Base-by-base conservation (phyloP, 306 rosid genomes). In the Castanea sativa region DNA sequence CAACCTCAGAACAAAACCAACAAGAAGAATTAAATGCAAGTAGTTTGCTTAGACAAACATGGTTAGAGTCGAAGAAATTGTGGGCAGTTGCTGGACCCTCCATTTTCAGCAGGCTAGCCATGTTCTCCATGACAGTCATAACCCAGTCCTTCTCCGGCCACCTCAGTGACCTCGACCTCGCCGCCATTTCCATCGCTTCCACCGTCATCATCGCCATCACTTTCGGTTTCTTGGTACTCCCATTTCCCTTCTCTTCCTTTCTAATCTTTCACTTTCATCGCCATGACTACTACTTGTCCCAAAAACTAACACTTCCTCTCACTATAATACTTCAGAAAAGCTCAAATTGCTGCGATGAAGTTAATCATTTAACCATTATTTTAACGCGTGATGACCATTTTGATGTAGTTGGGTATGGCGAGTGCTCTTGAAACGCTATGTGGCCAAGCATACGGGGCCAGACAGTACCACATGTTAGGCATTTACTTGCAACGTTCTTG, bases 371-470 rank as follows among this genome's bases (percentile, higher is more conserved):
- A 38, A 38, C 11, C 11, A 38, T 38, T 38, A 38, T 38, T 38
- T 2, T 38, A 38, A 38, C 45, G 0, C 0, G 3, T 38, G 45
- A 38, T 7, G 45, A 38, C 11, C 45, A 7, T 38, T 38, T 38
- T 51, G 61, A 3, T 72, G 53, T 80, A 92, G 94, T 85, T 92
- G 6, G 97, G 97, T n/a, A 92, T 92, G 97, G 94, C 93, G 6
- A 88, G 90, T 23, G 93, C 94, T 35, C 84, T 92, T 6, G 94
- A 92, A 80, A 92, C 94, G 19, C 85, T 88, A 1, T 90, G 94
- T 25, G 97, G 94, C 60, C 97, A 92, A 73, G 93, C 97, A 3
- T 90, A 84, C 49, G 97, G 97, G 5, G 94, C 93, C 4, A 82
- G 84, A 71, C 84, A 87, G 33, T 76, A 81, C 73, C 86, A 80